Base-by-base conservation (phyloP, 2,329 filamentous ascomycete species). In the Magnaporthiopsis rhizophila region DNA sequence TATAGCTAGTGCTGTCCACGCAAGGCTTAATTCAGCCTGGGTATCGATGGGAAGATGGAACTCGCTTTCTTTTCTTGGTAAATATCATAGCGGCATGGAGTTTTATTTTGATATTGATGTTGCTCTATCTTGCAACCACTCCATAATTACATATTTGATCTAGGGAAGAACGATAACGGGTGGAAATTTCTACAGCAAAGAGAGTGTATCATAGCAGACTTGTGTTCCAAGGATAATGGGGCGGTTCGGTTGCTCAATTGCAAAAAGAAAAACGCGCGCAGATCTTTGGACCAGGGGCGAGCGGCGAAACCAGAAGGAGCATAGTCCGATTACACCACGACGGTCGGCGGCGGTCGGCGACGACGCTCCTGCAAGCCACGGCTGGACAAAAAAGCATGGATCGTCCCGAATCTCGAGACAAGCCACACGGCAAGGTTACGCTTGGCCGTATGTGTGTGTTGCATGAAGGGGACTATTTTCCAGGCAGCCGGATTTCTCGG, bases 401-500 rank as follows among this genome's bases (percentile, higher is more conserved):
- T 63, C 32, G 32, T 26, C 57, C 62, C 38, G 8, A n/a, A 32
- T 13, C 28, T 11, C 11, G 58, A 21, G 58, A 36, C 34, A 36
- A 36, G 34, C 34, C 26, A 60, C n/a, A n/a, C n/a, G n/a, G n/a
- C n/a, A n/a, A n/a, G n/a, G n/a, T n/a, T n/a, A n/a, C n/a, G 32
- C 13, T 18, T 15, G 11, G 30, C 28, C 15, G 59, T 32, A n/a
- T n/a, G n/a, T n/a, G 56, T 36, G 53, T 32, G 28, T 24, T 24
- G 50, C 58, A 34, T 64, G 34, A 45, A 38, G 50, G 24, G 12
- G 57, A 28, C 58, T 32, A 26, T 59, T 58, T 28, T 63, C 32
- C n/a, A 63, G 61, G 62, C 45, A 62, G 61, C 61, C 61, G 38
- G 13, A 62, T 62, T 60, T 36, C 36, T 36, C 12, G 58, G 15